Base-by-base conservation (phyloP, 2,329 filamentous ascomycete species). In the Xylariales sp. region DNA sequence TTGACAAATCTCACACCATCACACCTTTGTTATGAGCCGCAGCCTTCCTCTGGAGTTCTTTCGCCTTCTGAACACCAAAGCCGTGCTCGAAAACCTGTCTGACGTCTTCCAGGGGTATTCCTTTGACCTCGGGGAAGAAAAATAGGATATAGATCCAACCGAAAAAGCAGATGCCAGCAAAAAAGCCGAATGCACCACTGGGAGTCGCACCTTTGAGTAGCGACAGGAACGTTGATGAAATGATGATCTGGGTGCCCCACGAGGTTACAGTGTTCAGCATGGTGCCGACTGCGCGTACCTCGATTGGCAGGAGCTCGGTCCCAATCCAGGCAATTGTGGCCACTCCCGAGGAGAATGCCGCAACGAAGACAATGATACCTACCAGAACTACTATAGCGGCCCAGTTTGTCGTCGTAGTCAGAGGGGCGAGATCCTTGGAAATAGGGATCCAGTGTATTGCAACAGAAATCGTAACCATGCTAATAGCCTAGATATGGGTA, bases 41-140 rank as follows among this genome's bases (percentile, higher is more conserved):
- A 12, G 55, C 43, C 39, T 7, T 30, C 8, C 48, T 58, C 32
- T 58, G 55, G 7, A 58, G 55, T 30, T 3, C 18, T 12, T 12
- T 46, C 9, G 55, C 55, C 16, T 10, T 39, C 23, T 18, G 28
- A 12, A 58, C 55, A 39, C 55, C 55, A 55, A 62, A 62, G 1
- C 59, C 50, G 6, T 62, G n/a, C 30, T 46, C 32, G n/a, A 62
- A 62, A 3, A 62, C 30, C 12, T 62, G 59, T n/a, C 59, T 55
- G 8, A 62, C 32, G 7, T 83, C 82, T 71, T 86, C 85, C 3
- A 86, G 74, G 28, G 84, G 80, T 78, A 86, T 81, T 9, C 84
- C 84, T 61, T 83, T 82, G 4, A 83, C 82, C 65, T 86, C 82
- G 1, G 84, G 83, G 66, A 83, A 85, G 65, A 74, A 83, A 72